Conservation (phyloP, 225 moss, liverwort and hornwort genomes). For the Bryoerythrophyllum caledonicum region DNA sequence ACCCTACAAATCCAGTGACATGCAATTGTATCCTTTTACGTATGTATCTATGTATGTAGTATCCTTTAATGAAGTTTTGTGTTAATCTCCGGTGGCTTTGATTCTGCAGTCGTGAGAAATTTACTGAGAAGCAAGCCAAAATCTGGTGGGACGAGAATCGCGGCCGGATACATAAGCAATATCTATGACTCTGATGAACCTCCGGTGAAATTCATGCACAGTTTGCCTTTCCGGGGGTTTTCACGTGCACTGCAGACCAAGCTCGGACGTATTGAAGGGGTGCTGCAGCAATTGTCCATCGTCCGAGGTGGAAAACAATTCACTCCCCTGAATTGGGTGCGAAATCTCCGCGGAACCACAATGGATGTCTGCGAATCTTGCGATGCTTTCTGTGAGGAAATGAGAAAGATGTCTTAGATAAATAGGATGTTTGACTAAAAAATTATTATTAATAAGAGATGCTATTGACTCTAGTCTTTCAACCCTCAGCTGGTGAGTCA, state of each 20-base stretch:
- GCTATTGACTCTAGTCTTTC: too few relatives aligned
- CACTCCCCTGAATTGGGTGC: too few relatives aligned
- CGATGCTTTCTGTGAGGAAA: too few relatives aligned
- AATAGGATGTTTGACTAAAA: too few relatives aligned
- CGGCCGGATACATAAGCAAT: slow-evolving; percentile 57
- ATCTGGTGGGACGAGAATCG: slow-evolving; percentile 72
- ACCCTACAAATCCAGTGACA: background rate
- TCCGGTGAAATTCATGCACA: background rate
- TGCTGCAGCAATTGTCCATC: slow-evolving; percentile 3
- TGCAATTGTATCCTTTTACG: background rate
- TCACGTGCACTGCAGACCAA: slow-evolving; percentile 19
- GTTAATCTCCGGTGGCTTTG: slow-evolving; percentile 17
- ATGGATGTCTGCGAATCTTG: too few relatives aligned
- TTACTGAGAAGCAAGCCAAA: slow-evolving; percentile 72
- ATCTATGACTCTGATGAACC: slow-evolving; percentile 39
- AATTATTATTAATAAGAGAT: too few relatives aligned
- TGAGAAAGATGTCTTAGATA: too few relatives aligned
- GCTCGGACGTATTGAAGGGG: slow-evolving; percentile 1
- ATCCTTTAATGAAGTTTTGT: background rate
- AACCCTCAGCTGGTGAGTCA: too few relatives aligned
- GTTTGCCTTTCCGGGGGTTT: background rate
- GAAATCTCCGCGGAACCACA: too few relatives aligned
- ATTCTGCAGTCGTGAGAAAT: slow-evolving; percentile 58
- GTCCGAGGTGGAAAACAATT: too few relatives aligned
- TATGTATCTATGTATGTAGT: too few relatives aligned